Percentiles rank a stretch among this genome's conserved stretches.
Conservation (phyloP, 73 alveolate species). For the Durusdinium trenchii region DNA sequence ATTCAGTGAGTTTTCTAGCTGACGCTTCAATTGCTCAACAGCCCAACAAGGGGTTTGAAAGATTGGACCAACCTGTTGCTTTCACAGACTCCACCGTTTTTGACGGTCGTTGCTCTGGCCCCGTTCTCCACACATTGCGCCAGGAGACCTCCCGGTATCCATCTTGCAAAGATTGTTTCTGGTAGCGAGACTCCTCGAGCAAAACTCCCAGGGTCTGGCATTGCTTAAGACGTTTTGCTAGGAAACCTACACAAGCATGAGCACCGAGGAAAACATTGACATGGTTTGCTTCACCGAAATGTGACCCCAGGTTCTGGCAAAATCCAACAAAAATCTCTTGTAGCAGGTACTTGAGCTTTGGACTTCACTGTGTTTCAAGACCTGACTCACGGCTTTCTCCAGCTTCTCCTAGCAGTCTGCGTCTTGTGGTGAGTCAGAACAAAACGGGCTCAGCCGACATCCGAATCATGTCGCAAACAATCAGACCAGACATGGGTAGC, state of each 20-base stretch:
- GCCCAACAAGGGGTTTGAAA: not conserved
- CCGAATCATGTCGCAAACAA: too few relatives aligned
- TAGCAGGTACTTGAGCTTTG: too few relatives aligned
- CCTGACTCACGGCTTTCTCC: conserved; percentile 48
- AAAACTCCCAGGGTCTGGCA: not conserved
- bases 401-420: conserved; percentile 71
- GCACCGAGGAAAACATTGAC: not conserved
- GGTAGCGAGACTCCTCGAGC: conserved; percentile 8
- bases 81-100: too few relatives aligned
- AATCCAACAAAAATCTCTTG: too few relatives aligned
- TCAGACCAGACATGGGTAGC: too few relatives aligned
- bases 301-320: too few relatives aligned
- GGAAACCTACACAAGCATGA: not conserved
- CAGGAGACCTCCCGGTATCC: conserved; percentile 14
- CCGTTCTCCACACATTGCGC: not conserved
- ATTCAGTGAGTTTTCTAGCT: too few relatives aligned
- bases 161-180: conserved; percentile 45
- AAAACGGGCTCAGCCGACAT: too few relatives aligned
- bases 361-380: not conserved
- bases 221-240: not conserved
- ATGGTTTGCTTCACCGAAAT: too few relatives aligned
- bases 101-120: not conserved
- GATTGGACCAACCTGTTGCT: not conserved
- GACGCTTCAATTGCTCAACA: not conserved
- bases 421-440: too few relatives aligned